Conservation (phyloP, 306 rosid species). For the Acmispon strigosus region DNA sequence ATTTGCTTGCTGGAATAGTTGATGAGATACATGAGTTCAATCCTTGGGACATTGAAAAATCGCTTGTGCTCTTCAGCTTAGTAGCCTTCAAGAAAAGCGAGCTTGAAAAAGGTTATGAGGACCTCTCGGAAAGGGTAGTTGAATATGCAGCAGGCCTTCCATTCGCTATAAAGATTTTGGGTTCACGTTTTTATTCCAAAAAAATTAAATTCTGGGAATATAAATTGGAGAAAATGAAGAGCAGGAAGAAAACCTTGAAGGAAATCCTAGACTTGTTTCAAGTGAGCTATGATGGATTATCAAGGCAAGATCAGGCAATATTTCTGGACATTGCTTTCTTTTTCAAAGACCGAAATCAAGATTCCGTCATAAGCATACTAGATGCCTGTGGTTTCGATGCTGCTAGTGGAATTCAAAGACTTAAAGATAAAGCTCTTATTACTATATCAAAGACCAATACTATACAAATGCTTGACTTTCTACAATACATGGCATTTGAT, state of each 20-base stretch:
- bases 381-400: too few relatives aligned
- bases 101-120: background rate
- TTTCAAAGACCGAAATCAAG: too few relatives aligned
- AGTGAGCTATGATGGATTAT: conserved; percentile 4
- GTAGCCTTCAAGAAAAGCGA: background rate
- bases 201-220: background rate
- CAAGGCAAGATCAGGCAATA: background rate
- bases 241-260: background rate
- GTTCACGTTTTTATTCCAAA: background rate
- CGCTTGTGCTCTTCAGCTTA: background rate
- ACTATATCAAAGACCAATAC: too few relatives aligned
- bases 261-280: background rate
- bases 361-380: too few relatives aligned
- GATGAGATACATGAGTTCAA: background rate
- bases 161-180: conserved; percentile 14
- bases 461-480: too few relatives aligned
- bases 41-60: background rate
- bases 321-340: too few relatives aligned
- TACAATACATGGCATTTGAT: too few relatives aligned
- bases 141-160: conserved; percentile 4
- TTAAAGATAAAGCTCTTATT: too few relatives aligned
- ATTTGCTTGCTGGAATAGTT: background rate
- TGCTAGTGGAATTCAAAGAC: too few relatives aligned
- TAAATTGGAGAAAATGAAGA: background rate
- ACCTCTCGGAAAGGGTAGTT: background rate